Conservation (phyloP, 75 land plant genomes). For the Pinus albicaulis region DNA sequence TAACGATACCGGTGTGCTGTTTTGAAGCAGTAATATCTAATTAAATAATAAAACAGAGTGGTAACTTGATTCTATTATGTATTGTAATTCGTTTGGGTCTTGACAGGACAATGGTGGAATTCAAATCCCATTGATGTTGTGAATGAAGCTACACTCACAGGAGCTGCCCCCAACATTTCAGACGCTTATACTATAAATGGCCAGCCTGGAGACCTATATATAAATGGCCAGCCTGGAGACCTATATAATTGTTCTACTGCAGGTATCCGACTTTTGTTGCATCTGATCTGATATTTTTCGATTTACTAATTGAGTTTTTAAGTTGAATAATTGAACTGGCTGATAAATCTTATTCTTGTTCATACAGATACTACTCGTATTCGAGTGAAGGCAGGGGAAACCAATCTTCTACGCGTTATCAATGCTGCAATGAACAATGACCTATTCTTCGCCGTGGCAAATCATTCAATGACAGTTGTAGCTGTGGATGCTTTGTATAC, state of each 20-base stretch:
- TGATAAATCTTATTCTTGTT: background rate
- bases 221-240: constrained; percentile 40
- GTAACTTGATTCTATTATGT: background rate
- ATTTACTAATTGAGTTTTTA: background rate
- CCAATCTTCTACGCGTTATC: constrained; percentile 62
- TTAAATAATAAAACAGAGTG: background rate
- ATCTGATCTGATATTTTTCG: too few species aligned
- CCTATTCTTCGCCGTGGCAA: constrained; percentile 57
- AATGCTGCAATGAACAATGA: constrained; percentile 66
- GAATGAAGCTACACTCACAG: constrained; percentile 11
- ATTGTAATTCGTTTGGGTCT: background rate
- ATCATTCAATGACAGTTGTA: constrained; percentile 67
- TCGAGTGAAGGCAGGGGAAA: constrained; percentile 44
- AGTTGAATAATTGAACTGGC: background rate
- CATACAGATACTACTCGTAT: constrained; percentile 29
- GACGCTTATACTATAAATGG: constrained; percentile 54
- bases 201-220: constrained; percentile 28
- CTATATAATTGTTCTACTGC: constrained; percentile 24
- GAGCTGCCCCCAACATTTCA: constrained; percentile 28
- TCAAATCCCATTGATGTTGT: constrained; percentile 25
- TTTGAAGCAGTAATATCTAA: background rate
- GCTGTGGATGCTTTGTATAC: constrained; percentile 57
- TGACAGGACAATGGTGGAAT: constrained; percentile 58
- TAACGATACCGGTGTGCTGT: background rate
- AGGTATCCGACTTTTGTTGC: background rate